These are phyloP conservation scores for Apiospora malaysiana DNA, from an alignment of 2,329 filamentous ascomycete species.

Conservation along the genomic window DNA sequence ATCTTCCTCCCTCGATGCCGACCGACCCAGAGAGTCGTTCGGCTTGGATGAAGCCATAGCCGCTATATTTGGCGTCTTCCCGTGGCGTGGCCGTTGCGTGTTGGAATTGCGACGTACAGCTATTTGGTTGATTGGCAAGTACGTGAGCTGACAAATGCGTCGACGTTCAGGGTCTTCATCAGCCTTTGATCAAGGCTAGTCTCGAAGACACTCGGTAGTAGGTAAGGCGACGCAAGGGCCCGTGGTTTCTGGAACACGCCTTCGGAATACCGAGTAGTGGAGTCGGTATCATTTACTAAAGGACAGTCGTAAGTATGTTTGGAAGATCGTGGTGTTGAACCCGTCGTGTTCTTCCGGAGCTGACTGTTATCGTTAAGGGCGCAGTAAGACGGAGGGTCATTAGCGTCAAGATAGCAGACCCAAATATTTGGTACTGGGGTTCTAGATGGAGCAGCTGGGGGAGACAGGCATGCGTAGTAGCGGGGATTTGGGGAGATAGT, in stretches of 20 bases:
- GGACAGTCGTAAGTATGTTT: background rate
- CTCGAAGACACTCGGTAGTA: background rate
- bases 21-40: background rate
- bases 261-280: background rate
- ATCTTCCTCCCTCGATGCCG: background rate
- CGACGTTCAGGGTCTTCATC: background rate
- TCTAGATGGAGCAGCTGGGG: background rate
- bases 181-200: background rate
- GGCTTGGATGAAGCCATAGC: background rate
- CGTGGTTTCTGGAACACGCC: background rate
- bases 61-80: background rate
- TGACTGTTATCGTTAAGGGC: slow-evolving; percentile 10
- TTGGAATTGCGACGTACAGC: background rate
- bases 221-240: background rate
- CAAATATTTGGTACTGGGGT: background rate
- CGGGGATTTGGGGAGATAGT: background rate
- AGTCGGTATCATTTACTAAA: background rate
- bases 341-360: slow-evolving; percentile 4
- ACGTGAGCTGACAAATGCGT: slow-evolving; percentile 12
- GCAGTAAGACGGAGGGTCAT: background rate
- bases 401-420: slow-evolving; percentile 9
- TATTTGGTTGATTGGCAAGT: background rate
- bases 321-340: slow-evolving; percentile 11
- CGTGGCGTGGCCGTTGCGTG: background rate
- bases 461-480: slow-evolving; percentile 3